These are phyloP conservation scores for Colletotrichum tropicale DNA, from an alignment of 2,329 filamentous ascomycete genomes.

Conservation along the genomic window DNA sequence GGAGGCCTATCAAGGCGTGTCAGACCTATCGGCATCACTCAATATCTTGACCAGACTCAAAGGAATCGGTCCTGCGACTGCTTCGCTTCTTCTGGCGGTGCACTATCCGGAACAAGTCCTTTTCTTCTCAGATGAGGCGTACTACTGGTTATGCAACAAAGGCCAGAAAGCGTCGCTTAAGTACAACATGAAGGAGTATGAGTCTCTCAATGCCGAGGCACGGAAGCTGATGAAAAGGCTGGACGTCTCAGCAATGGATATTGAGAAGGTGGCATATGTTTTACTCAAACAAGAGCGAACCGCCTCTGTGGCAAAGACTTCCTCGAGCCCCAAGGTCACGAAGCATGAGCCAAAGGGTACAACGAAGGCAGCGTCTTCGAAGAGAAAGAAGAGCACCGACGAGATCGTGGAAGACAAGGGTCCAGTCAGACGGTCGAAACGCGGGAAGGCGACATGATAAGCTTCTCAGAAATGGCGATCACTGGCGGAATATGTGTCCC, in stretches of 20 bases:
- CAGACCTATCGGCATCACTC: conserved; percentile 47
- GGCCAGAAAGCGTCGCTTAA: conserved; percentile 60
- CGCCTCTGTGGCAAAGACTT: neutral
- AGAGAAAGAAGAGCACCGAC: conserved; percentile 24
- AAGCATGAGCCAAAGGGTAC: neutral
- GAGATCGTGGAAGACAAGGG: conserved; percentile 20
- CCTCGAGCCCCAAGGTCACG: neutral
- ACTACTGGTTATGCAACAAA: conserved; percentile 70
- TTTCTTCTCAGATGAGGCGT: conserved; percentile 84
- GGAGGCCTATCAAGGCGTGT: conserved; percentile 42
- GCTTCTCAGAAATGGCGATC: neutral
- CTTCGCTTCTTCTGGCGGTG: conserved; percentile 73
- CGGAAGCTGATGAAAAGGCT: conserved; percentile 51
- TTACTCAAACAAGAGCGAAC: conserved; percentile 51
- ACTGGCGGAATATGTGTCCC: neutral
- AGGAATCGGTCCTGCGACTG: conserved; percentile 81
- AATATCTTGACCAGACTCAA: conserved; percentile 63
- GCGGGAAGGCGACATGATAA: conserved; percentile 25
- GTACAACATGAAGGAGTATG: conserved; percentile 75
- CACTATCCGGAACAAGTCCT: conserved; percentile 63
- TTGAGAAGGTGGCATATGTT: conserved; percentile 76
- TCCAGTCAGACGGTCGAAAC: conserved; percentile 29
- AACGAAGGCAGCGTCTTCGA: conserved; percentile 18
- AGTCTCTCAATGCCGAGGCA: conserved; percentile 51
- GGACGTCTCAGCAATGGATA: conserved; percentile 60